Conservation (phyloP, 1,139 yeast genomes). For the Hanseniaspora uvarum region DNA sequence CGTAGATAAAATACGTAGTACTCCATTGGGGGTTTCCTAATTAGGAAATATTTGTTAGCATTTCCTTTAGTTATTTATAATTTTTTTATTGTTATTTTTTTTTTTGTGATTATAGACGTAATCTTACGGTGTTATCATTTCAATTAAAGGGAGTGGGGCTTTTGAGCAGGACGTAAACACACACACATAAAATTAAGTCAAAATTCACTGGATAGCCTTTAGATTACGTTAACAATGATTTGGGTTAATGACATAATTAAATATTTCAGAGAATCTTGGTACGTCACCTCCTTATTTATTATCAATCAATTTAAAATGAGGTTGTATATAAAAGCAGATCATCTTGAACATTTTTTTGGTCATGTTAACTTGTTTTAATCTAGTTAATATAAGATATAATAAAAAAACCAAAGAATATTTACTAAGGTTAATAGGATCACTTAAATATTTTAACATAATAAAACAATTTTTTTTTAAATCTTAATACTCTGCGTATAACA, state of each 20-base stretch:
- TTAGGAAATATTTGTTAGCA: neutral
- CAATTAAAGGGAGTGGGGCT: too few relatives aligned
- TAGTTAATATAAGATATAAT: too few relatives aligned
- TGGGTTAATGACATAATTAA: too few relatives aligned
- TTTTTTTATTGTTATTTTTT: neutral
- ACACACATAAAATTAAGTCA: too few relatives aligned
- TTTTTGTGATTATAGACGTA: neutral
- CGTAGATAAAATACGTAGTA: neutral
- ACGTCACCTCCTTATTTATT: neutral
- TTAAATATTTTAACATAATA: neutral
- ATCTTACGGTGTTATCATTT: too few relatives aligned
- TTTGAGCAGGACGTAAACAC: too few relatives aligned
- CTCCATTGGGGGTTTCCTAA: neutral
- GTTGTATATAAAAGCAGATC: neutral
- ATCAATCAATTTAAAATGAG: neutral
- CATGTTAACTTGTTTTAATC: too few relatives aligned
- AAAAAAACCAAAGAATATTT: neutral
- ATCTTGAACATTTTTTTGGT: too few relatives aligned
- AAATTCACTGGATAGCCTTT: too few relatives aligned
- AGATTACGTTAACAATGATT: too few relatives aligned
- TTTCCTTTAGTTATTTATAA: too few relatives aligned
- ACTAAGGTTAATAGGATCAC: too few relatives aligned
- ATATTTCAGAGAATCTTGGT: neutral
- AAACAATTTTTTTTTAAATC: neutral
- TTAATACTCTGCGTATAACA: neutral